A percentile compares a stretch with the other conserved stretches of the same genome.
These are phyloP conservation scores for Coprinopsis sp. DNA, from an alignment of 768 basidiomycete species.

Conservation along the genomic window DNA sequence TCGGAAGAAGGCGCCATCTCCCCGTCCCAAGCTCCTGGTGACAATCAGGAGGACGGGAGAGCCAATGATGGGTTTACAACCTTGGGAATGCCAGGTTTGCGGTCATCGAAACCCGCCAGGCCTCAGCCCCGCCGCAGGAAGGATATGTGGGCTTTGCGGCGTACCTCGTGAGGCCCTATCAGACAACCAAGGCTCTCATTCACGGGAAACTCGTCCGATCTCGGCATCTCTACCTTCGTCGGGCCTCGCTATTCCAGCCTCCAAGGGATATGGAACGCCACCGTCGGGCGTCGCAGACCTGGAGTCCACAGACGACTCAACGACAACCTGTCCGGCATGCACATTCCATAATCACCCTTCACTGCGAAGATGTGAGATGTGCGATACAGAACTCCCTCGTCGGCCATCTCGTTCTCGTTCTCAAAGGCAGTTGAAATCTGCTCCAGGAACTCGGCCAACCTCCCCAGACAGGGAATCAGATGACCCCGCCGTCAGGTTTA, in stretches of 20 bases:
- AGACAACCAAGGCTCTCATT: constrained; percentile 16
- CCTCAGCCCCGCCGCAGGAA: constrained; percentile 60
- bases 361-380: constrained; percentile 78
- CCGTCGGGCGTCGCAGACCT: background rate
- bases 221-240: constrained; percentile 40
- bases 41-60: background rate
- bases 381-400: constrained; percentile 61
- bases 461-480: constrained; percentile 46
- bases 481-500: constrained; percentile 37
- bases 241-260: constrained; percentile 30
- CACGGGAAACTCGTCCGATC: constrained; percentile 20
- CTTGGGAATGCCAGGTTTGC: constrained; percentile 89
- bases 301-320: constrained; percentile 23
- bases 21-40: background rate
- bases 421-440: constrained; percentile 44
- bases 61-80: constrained; percentile 8
- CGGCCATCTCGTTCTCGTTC: constrained; percentile 3
- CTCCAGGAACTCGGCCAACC: constrained; percentile 59
- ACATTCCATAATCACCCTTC: constrained; percentile 89
- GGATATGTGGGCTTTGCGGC: constrained; percentile 79
- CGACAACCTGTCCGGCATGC: constrained; percentile 80
- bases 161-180: constrained; percentile 51
- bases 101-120: constrained; percentile 77
- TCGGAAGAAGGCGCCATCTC: background rate
- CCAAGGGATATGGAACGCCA: constrained; percentile 25